Evolutionary conservation across 495 filamentous ascomycete genomes (phyloP).

Genomic region (Neurospora sublineolata): DNA sequence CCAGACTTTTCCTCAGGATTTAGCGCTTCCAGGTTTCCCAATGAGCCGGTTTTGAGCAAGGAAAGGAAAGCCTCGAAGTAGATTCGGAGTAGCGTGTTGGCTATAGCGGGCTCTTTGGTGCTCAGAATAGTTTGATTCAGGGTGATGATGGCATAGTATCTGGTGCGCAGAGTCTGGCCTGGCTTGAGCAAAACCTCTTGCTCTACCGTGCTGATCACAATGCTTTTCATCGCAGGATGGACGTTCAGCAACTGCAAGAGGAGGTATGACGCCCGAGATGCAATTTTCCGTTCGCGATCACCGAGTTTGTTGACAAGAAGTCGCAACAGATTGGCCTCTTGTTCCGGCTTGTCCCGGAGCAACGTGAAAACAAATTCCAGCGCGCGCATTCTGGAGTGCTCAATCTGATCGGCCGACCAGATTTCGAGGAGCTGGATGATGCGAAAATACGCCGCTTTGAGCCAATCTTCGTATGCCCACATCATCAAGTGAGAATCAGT

Average conservation of each 20-base stretch:
- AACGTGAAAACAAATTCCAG: constrained; percentile 82
- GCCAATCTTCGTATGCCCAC: constrained; percentile 91
- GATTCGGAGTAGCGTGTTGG: constrained; percentile 68
- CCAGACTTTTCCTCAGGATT: constrained; percentile 14
- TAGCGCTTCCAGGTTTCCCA: constrained; percentile 14
- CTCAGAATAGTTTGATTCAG: constrained; percentile 92
- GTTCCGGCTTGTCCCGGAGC: constrained; percentile 89
- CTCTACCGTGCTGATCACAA: constrained; percentile 74
- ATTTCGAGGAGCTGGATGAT: constrained; percentile 77
- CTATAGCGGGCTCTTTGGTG: constrained; percentile 68
- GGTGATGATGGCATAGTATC: constrained; percentile 92
- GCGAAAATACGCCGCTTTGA: constrained; percentile 86
- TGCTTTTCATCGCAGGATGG: constrained; percentile 86
- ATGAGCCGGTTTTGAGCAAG: constrained; percentile 48
- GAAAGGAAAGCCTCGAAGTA: constrained; percentile 82
- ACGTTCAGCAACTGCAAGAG: constrained; percentile 77
- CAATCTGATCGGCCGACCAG: constrained; percentile 89
- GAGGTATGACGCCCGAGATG: constrained; percentile 82
- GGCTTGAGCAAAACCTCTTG: constrained; percentile 77
- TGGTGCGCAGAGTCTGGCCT: constrained; percentile 74
- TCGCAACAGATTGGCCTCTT: constrained; percentile 86
- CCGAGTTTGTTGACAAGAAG: constrained; percentile 92
- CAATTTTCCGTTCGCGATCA: constrained; percentile 86
- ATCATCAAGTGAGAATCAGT: constrained; percentile 64
- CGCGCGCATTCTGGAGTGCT: constrained; percentile 74